These are phyloP conservation scores for Aspergillus terreus DNA, from an alignment of 2,329 filamentous ascomycete genomes.

Conservation along the genomic window DNA sequence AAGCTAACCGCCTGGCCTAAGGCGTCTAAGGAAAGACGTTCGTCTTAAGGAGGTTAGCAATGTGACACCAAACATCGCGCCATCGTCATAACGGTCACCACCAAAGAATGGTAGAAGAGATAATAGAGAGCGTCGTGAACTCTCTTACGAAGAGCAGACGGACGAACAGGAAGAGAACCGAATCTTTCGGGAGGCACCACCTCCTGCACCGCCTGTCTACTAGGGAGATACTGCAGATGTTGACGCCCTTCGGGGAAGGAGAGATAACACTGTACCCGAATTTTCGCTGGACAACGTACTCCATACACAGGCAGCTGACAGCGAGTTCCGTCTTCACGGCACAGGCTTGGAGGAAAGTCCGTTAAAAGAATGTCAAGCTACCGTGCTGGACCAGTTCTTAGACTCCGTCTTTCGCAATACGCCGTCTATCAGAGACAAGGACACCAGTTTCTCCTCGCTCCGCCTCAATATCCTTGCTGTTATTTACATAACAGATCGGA, in stretches of 20 bases:
- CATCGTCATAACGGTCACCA: too few species aligned
- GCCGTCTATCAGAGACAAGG: background rate
- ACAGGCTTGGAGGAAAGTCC: background rate
- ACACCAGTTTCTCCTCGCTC: background rate
- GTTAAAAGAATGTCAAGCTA: background rate
- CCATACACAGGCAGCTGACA: background rate
- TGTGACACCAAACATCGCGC: too few species aligned
- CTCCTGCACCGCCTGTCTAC: too few species aligned
- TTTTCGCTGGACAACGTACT: background rate
- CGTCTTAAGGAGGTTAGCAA: too few species aligned
- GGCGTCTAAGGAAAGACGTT: too few species aligned
- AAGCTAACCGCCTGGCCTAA: too few species aligned
- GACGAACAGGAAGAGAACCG: too few species aligned
- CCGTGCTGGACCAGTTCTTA: background rate
- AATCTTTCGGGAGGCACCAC: too few species aligned
- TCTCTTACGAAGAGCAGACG: too few species aligned
- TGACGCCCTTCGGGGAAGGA: background rate
- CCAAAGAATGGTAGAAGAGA: too few species aligned
- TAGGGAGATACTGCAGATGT: too few species aligned
- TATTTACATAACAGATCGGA: background rate
- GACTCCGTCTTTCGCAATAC: background rate
- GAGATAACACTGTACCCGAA: background rate
- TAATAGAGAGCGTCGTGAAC: too few species aligned
- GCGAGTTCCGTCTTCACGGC: background rate
- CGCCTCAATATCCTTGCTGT: background rate